Conservation (phyloP, 1,284 basidiomycete species). For the Ustilago trichophora region DNA sequence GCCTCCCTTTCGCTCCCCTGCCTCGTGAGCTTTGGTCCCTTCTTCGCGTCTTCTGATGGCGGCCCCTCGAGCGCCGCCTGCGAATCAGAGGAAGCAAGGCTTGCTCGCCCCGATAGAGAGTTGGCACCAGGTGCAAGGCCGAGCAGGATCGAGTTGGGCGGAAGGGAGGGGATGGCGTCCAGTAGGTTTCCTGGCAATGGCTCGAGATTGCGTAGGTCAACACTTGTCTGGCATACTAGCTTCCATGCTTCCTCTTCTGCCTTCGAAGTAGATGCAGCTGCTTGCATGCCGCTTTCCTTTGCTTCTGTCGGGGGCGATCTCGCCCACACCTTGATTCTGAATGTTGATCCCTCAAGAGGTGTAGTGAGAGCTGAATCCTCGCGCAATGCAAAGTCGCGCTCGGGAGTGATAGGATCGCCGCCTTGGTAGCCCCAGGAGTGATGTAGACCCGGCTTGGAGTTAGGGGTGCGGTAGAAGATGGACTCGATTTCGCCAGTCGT, state of each 20-base stretch:
- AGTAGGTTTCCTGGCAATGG: conserved; percentile 20
- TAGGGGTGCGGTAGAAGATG: conserved; percentile 23
- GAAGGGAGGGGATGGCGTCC: conserved; percentile 8
- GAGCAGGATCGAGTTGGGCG: conserved; percentile 37
- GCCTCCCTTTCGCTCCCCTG: conserved; percentile 28
- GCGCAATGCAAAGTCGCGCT: conserved; percentile 23
- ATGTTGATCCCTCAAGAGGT: not conserved
- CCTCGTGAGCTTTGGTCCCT: conserved; percentile 7
- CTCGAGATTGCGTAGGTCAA: conserved; percentile 36
- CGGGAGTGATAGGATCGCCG: conserved; percentile 27
- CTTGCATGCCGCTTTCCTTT: not conserved
- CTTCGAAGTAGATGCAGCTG: not conserved
- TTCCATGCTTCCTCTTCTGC: conserved; percentile 21
- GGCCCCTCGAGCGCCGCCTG: not conserved
- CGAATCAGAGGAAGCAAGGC: conserved; percentile 1
- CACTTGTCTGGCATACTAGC: conserved; percentile 16
- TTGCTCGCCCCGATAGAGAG: conserved; percentile 29
- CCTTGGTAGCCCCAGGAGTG: conserved; percentile 41
- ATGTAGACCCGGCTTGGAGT: conserved; percentile 34
- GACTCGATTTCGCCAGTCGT: not conserved
- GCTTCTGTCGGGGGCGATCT: conserved; percentile 2
- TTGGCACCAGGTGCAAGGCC: conserved; percentile 36
- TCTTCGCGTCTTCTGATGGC: not conserved
- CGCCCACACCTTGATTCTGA: conserved; percentile 26
- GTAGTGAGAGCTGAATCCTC: not conserved